A percentile compares a stretch with the other conserved stretches of the same genome.
These are phyloP conservation scores for Pythium vanterpoolii DNA, from an alignment of 352 stramenopile genomes.

Conservation along the genomic window DNA sequence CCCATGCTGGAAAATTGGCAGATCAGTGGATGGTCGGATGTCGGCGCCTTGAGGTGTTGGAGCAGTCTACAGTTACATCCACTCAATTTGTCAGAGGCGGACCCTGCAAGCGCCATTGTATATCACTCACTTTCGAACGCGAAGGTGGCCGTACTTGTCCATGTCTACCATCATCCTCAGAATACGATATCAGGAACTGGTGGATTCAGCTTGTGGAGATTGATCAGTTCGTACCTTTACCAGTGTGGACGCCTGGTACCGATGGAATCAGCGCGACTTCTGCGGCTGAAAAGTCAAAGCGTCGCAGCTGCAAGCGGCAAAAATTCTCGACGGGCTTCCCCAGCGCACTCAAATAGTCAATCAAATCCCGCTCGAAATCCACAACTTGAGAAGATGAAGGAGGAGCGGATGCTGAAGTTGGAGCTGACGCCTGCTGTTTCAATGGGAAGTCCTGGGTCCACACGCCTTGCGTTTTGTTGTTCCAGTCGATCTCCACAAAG, in stretches of 20 bases:
- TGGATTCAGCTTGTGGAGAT: no score
- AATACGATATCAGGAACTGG: background rate
- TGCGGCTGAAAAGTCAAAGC: slow-evolving; percentile 65
- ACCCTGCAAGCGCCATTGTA: background rate
- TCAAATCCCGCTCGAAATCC: slow-evolving; percentile 66
- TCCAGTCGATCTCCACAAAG: slow-evolving; percentile 76
- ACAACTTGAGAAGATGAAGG: background rate
- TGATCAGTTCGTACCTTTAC: slow-evolving; percentile 48
- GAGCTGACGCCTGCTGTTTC: slow-evolving; percentile 18
- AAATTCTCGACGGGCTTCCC: slow-evolving; percentile 41
- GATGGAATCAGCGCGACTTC: slow-evolving; percentile 60
- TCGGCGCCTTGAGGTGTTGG: slow-evolving; percentile 39
- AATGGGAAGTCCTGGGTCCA: slow-evolving; percentile 83
- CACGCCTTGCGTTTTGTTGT: slow-evolving; percentile 81
- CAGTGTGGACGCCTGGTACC: slow-evolving; percentile 65
- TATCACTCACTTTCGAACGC: slow-evolving; percentile 49
- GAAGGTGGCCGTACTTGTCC: slow-evolving; percentile 78
- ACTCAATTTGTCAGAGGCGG: background rate
- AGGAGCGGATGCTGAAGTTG: background rate
- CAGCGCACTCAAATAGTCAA: slow-evolving; percentile 56
- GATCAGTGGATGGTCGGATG: slow-evolving; percentile 61
- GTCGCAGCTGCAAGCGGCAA: slow-evolving; percentile 34
- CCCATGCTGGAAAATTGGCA: slow-evolving; percentile 84
- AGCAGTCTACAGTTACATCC: slow-evolving; percentile 35
- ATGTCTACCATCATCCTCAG: slow-evolving; percentile 52